Conservation (phyloP, 2,329 filamentous ascomycete genomes). For the Venturia aucupariae region DNA sequence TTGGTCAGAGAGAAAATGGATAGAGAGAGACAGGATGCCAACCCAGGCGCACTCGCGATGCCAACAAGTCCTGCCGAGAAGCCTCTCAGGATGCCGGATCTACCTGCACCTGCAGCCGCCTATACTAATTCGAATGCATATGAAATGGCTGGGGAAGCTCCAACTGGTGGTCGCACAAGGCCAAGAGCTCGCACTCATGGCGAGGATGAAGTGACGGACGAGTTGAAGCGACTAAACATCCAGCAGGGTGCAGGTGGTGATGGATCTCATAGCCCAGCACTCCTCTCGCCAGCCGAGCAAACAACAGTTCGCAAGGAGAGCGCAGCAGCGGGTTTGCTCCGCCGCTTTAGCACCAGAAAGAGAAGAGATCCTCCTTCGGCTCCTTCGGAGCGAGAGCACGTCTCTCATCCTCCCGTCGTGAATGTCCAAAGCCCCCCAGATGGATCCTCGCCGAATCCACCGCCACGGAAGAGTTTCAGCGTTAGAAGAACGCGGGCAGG, state of each 20-base stretch:
- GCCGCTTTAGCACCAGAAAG: constrained; percentile 81
- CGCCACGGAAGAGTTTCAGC: constrained; percentile 80
- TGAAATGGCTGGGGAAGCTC: constrained; percentile 82
- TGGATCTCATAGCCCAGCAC: constrained; percentile 38
- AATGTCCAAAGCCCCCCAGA: constrained; percentile 73
- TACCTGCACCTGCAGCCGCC: constrained; percentile 73
- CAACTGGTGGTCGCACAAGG: constrained; percentile 72
- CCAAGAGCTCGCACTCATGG: constrained; percentile 87
- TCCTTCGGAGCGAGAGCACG: constrained; percentile 18
- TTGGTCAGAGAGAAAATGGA: constrained; percentile 92
- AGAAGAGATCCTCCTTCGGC: constrained; percentile 41
- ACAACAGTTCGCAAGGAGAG: constrained; percentile 61
- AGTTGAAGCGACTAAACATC: constrained; percentile 56
- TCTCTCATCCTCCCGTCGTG: constrained; percentile 64
- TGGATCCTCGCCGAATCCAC: constrained; percentile 26
- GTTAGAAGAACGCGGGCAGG: constrained; percentile 50
- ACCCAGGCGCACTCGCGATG: constrained; percentile 50
- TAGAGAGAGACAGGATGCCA: constrained; percentile 55
- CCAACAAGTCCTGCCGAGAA: constrained; percentile 41
- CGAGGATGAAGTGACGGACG: constrained; percentile 78
- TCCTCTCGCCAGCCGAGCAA: constrained; percentile 45
- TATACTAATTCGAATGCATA: constrained; percentile 80
- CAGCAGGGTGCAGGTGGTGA: constrained; percentile 31
- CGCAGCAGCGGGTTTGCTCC: constrained; percentile 70
- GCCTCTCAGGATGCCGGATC: constrained; percentile 58